Conservation (phyloP, 768 basidiomycete species). For the Tylopilus vinaceipallidus region DNA sequence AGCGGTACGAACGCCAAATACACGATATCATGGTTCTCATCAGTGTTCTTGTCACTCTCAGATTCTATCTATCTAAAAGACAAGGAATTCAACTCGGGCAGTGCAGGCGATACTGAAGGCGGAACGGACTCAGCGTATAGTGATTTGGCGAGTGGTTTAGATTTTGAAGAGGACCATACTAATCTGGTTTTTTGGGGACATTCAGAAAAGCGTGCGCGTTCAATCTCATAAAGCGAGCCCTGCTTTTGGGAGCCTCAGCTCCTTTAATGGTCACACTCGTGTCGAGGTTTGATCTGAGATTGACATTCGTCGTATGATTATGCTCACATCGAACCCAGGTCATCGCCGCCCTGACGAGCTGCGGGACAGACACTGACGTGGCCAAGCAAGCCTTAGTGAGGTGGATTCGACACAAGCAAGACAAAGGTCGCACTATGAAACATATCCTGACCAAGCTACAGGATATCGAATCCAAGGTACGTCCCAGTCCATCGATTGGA, state of each 20-base stretch:
- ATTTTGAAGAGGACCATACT: no score
- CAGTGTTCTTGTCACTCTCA: no score
- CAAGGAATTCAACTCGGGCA: no score
- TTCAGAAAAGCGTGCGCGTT: no score
- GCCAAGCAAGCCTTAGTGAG: constrained; percentile 30
- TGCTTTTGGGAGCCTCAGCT: no score
- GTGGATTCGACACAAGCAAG: constrained; percentile 30
- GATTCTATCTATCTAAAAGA: not conserved
- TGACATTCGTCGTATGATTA: not conserved
- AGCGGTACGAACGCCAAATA: not conserved
- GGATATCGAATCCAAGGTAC: constrained; percentile 28
- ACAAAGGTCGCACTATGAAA: constrained; percentile 27
- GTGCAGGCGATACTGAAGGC: no score
- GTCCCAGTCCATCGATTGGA: not conserved
- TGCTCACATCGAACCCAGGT: constrained; percentile 19
- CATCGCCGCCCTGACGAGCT: constrained; percentile 31
- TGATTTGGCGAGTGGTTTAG: no score
- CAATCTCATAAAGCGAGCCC: no score
- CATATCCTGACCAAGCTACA: constrained; percentile 29
- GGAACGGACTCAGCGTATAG: no score
- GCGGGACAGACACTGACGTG: constrained; percentile 24
- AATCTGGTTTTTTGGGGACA: no score
- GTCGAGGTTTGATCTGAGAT: constrained; percentile 20
- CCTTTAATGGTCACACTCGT: constrained; percentile 30
- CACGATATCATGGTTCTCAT: not conserved